Evolutionary conservation across 2,329 filamentous ascomycete genomes (phyloP), one percentile per base, ranked within the genome.

Genomic region (Venturiaceae sp.): DNA sequence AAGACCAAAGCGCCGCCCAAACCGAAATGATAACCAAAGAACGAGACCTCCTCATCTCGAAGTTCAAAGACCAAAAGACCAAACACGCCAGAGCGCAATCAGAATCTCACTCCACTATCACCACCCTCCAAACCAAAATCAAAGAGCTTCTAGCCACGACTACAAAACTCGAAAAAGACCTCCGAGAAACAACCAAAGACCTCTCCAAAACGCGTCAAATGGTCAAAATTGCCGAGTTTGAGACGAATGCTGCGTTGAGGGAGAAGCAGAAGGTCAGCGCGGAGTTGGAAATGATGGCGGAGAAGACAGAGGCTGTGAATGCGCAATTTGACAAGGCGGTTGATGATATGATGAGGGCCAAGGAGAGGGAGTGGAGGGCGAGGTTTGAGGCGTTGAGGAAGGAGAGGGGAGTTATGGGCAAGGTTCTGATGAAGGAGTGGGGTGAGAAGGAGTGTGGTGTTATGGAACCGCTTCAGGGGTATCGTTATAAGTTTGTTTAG

Each of bases 381-480:
- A 34, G 57, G 30, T 19, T 59, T 33, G 36, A 62, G 5, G 52
- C 65, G 47, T 53, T 66, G 36, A 63, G 66, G 58, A 63, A 62
- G 33, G 69, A 72, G 64, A 63, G 68, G 36, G 64, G 64, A 57
- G 57, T 63, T 0, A 66, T 72, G 66, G 66, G 63, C 5, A 68
- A 69, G 54, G 82, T 86, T 46, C 75, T 96, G 54, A 84, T 92
- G 72, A 81, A 87, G 62, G 88, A 90, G 62, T 96, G 92, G 92
- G 90, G 95, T 66, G 83, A 87, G 41, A 68, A 71, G 55, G 71
- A 74, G 57, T 65, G 66, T 21, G 71, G 70, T 0, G 62, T 63
- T 19, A 64, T 62, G 7, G 63, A 62, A 33, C 64, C 64, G 59
- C 71, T 58, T 59, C 73, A 68, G 56, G 62, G 60, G 33, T 74